phyloP scores from a whole-genome alignment of 1,284 basidiomycete species.

The Puccinia novopanici region DNA sequence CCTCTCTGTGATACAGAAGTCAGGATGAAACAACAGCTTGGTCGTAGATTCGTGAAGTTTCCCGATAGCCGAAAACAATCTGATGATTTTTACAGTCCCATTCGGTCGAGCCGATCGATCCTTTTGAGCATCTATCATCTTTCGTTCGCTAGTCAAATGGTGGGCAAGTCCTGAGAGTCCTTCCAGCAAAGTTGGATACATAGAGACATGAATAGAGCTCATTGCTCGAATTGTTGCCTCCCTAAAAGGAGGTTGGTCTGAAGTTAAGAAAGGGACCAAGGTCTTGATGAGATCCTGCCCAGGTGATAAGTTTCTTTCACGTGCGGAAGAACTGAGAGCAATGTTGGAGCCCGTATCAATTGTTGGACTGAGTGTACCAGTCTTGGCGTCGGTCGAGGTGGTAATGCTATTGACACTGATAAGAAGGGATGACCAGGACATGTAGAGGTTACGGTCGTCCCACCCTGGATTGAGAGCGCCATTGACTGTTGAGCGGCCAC shows the following conservation, averaged over 20 bases:
- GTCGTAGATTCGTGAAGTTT: conserved; percentile 50
- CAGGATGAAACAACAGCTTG: conserved; percentile 38
- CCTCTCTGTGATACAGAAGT: conserved; percentile 22
- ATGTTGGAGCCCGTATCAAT: conserved; percentile 44
- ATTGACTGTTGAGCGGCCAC: conserved; percentile 33
- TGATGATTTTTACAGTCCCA: conserved; percentile 37
- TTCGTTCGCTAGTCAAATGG: conserved; percentile 49
- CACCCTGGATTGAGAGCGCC: conserved; percentile 42
- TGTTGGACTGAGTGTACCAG: conserved; percentile 31
- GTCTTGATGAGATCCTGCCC: conserved; percentile 49
- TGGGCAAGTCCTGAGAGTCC: conserved; percentile 50
- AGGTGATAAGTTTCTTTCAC: conserved; percentile 43
- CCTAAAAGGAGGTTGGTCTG: conserved; percentile 41
- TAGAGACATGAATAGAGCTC: conserved; percentile 49
- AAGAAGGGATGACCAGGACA: conserved; percentile 45
- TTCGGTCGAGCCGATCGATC: conserved; percentile 44
- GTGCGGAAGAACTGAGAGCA: conserved; percentile 19
- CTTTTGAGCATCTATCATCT: conserved; percentile 51
- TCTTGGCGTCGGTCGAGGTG: conserved; percentile 41
- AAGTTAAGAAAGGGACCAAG: conserved; percentile 49
- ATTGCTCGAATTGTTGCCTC: conserved; percentile 43
- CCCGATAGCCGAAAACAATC: conserved; percentile 46
- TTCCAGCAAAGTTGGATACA: conserved; percentile 44
- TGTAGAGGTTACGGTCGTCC: conserved; percentile 48
- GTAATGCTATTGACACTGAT: conserved; percentile 50